These are phyloP conservation scores for Miscanthus sacchariflorus DNA, from an alignment of 202 grass and related monocot genomes.

Conservation along the genomic window DNA sequence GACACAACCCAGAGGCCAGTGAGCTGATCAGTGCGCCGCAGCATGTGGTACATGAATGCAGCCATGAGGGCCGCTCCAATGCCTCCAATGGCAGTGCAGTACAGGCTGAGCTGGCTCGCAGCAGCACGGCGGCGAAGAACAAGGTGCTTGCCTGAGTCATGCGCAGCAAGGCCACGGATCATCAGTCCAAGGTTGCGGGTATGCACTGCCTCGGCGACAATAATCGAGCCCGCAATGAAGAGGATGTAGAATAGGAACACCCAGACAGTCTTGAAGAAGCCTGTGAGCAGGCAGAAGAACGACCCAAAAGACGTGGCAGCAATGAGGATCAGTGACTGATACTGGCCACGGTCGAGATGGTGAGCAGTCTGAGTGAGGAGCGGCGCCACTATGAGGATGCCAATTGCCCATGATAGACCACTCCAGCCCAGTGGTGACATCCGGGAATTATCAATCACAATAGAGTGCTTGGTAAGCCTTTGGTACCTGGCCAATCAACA, in stretches of 20 bases:
- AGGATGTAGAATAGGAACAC: conserved; percentile 87
- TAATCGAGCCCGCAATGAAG: conserved; percentile 59
- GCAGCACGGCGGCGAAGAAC: conserved; percentile 69
- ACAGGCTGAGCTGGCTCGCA: conserved; percentile 68
- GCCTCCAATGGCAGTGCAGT: conserved; percentile 71
- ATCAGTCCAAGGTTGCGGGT: conserved; percentile 84
- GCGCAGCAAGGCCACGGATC: conserved; percentile 66
- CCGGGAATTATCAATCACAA: conserved; percentile 55
- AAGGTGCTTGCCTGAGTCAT: conserved; percentile 67
- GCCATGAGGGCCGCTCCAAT: conserved; percentile 86
- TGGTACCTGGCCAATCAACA: conserved; percentile 72
- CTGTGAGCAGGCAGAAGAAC: conserved; percentile 85
- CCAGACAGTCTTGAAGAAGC: conserved; percentile 96
- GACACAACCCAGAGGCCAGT: conserved; percentile 92
- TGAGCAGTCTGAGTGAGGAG: conserved; percentile 70
- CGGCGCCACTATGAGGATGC: conserved; percentile 63
- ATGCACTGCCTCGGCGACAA: conserved; percentile 68
- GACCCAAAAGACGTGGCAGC: conserved; percentile 73
- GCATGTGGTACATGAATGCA: conserved; percentile 94
- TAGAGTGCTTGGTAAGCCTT: conserved; percentile 72
- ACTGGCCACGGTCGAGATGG: conserved; percentile 82
- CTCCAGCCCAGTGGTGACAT: conserved; percentile 85
- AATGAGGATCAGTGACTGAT: conserved; percentile 74
- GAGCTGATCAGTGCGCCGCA: conserved; percentile 86
- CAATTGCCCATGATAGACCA: conserved; percentile 82